Evolutionary conservation across 495 filamentous ascomycete genomes (phyloP).

Genomic region (Penicillium ucsense): DNA sequence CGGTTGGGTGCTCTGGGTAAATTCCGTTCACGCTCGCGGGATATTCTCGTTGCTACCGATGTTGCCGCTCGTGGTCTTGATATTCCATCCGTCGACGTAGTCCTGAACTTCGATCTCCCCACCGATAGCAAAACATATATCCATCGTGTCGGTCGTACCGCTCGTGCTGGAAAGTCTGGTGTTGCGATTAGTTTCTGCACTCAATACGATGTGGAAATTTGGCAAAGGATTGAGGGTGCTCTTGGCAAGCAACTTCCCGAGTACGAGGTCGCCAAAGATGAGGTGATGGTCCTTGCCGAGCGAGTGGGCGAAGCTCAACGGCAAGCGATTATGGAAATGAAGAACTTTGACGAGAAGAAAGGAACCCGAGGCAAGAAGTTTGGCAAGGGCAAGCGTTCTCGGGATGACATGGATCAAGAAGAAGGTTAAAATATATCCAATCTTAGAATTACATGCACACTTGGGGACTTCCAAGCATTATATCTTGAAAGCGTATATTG

Average conservation of each 20-base stretch:
- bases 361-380: slow-evolving; percentile 55
- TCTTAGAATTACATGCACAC: too few species aligned
- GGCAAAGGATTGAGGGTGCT: slow-evolving; percentile 71
- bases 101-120: slow-evolving; percentile 81
- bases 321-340: slow-evolving; percentile 73
- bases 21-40: slow-evolving; percentile 54
- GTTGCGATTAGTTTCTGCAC: slow-evolving; percentile 72
- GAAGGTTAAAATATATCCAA: slow-evolving; percentile 33
- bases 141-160: slow-evolving; percentile 89
- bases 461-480: too few species aligned
- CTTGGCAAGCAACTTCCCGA: slow-evolving; percentile 66
- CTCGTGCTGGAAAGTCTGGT: slow-evolving; percentile 81
- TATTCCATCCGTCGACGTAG: slow-evolving; percentile 83
- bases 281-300: slow-evolving; percentile 75
- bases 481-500: too few species aligned
- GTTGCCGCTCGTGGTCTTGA: slow-evolving; percentile 92
- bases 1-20: slow-evolving; percentile 80
- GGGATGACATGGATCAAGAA: slow-evolving; percentile 79
- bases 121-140: slow-evolving; percentile 86
- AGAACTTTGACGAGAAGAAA: slow-evolving; percentile 66
- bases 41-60: slow-evolving; percentile 92
- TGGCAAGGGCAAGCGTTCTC: slow-evolving; percentile 48
- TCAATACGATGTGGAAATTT: slow-evolving; percentile 90
- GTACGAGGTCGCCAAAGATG: slow-evolving; percentile 61
- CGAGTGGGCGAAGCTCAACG: slow-evolving; percentile 79